Conservation (phyloP, 177 flowering plant genomes). For the Vitis hybrid region DNA sequence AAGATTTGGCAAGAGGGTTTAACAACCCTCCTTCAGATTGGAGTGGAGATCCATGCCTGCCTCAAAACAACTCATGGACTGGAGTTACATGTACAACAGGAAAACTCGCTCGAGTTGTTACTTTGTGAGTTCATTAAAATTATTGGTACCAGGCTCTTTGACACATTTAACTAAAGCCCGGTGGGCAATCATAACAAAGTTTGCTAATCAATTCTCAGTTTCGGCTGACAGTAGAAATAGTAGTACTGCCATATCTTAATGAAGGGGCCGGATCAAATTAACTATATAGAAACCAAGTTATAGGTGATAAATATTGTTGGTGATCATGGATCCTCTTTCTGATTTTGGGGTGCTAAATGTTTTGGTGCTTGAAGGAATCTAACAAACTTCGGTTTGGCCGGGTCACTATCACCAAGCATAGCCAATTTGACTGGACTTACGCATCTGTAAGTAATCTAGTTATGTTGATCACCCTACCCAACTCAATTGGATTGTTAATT, state of each 20-base stretch:
- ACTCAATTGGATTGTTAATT: neutral
- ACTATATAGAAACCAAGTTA: too few relatives aligned
- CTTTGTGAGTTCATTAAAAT: conserved; percentile 54
- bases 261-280: too few relatives aligned
- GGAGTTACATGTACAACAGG: conserved; percentile 64
- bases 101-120: conserved; percentile 37
- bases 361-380: conserved; percentile 47
- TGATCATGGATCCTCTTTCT: neutral
- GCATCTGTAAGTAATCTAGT: conserved; percentile 54
- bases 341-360: neutral
- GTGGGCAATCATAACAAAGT: neutral
- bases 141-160: neutral
- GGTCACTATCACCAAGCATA: conserved; percentile 50
- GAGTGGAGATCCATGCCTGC: conserved; percentile 92
- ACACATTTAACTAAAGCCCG: too few relatives aligned
- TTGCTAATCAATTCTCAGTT: neutral
- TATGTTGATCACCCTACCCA: neutral
- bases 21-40: conserved; percentile 76
- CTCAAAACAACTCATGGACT: conserved; percentile 64
- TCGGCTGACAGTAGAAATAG: too few relatives aligned
- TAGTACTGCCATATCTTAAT: too few relatives aligned
- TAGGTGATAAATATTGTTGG: too few relatives aligned
- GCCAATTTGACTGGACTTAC: conserved; percentile 52
- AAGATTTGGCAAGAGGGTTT: conserved; percentile 54
- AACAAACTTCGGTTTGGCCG: conserved; percentile 45